Percentiles rank a stretch among this genome's conserved stretches.
These are phyloP conservation scores for Nicotiana otophora DNA, from an alignment of 257 asterid genomes.

Conservation along the genomic window DNA sequence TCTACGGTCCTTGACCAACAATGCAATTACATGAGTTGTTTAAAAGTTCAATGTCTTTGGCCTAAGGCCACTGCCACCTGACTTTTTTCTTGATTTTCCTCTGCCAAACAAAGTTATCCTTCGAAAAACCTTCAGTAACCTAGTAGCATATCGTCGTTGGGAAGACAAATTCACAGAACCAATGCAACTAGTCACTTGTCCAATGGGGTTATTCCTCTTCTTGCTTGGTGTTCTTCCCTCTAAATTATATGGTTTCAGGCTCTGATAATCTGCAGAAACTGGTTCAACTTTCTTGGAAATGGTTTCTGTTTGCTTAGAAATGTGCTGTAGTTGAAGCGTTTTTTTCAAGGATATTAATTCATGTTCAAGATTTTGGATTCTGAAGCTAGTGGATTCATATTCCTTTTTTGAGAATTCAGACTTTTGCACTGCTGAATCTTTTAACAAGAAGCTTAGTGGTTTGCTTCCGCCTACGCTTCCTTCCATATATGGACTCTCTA, in stretches of 20 bases:
- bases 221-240: slow-evolving; percentile 36
- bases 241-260: slow-evolving; percentile 21
- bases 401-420: slow-evolving; percentile 38
- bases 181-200: slow-evolving; percentile 43
- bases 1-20: neutral
- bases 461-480: slow-evolving; percentile 32
- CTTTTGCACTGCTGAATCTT: slow-evolving; percentile 26
- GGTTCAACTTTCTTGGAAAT: slow-evolving; percentile 24
- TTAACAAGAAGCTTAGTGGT: slow-evolving; percentile 34
- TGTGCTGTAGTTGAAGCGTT: slow-evolving; percentile 33
- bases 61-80: slow-evolving; percentile 8
- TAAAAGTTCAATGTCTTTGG: slow-evolving; percentile 14
- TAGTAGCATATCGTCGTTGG: slow-evolving; percentile 42
- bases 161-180: slow-evolving; percentile 54
- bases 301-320: slow-evolving; percentile 28
- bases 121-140: slow-evolving; percentile 41
- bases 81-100: slow-evolving; percentile 42
- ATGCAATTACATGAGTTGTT: neutral
- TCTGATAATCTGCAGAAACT: slow-evolving; percentile 7
- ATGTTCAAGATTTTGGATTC: slow-evolving; percentile 62
- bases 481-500: slow-evolving; percentile 35
- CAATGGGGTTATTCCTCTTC: slow-evolving; percentile 31
- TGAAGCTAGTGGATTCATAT: slow-evolving; percentile 62
- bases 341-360: slow-evolving; percentile 52
- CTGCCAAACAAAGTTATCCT: slow-evolving; percentile 45